phyloP scores from a whole-genome alignment of 2,329 filamentous ascomycete species.

The Aspergillus flavus region DNA sequence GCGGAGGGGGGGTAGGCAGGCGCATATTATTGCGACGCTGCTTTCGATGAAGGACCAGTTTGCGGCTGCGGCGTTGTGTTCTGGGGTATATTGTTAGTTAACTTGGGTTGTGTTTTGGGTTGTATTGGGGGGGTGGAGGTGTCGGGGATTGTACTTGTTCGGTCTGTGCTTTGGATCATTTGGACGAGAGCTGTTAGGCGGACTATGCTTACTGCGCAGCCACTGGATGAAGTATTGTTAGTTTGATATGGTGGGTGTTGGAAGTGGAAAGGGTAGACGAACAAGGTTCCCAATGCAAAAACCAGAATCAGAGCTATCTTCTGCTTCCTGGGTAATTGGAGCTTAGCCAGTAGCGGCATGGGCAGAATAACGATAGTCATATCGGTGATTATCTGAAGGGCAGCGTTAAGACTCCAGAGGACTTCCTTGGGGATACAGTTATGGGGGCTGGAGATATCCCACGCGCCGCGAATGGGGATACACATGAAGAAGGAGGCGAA shows the following conservation, averaged over 20 bases:
- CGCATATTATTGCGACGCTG: constrained; percentile 36
- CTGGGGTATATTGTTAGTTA: constrained; percentile 13
- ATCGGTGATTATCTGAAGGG: constrained; percentile 31
- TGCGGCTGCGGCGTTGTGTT: constrained; percentile 27
- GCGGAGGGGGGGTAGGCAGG: constrained; percentile 31
- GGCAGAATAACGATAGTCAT: constrained; percentile 30
- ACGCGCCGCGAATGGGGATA: constrained; percentile 28
- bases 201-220: constrained; percentile 31
- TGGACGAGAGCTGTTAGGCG: constrained; percentile 24
- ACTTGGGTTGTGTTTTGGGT: no score
- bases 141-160: constrained; percentile 21
- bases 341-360: constrained; percentile 26
- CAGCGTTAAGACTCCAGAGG: constrained; percentile 34
- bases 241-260: background rate
- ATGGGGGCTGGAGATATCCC: constrained; percentile 10
- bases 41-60: constrained; percentile 35
- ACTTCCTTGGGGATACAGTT: constrained; percentile 25
- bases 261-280: constrained; percentile 5
- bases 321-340: constrained; percentile 27
- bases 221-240: constrained; percentile 19
- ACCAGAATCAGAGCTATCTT: constrained; percentile 29
- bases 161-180: constrained; percentile 20
- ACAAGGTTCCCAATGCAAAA: constrained; percentile 35
- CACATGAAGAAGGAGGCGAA: constrained; percentile 32
- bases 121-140: background rate